A percentile compares a stretch with the other conserved stretches of the same genome.
phyloP scores from a whole-genome alignment of 2,329 filamentous ascomycete species.

The Aspergillus nomiae region DNA sequence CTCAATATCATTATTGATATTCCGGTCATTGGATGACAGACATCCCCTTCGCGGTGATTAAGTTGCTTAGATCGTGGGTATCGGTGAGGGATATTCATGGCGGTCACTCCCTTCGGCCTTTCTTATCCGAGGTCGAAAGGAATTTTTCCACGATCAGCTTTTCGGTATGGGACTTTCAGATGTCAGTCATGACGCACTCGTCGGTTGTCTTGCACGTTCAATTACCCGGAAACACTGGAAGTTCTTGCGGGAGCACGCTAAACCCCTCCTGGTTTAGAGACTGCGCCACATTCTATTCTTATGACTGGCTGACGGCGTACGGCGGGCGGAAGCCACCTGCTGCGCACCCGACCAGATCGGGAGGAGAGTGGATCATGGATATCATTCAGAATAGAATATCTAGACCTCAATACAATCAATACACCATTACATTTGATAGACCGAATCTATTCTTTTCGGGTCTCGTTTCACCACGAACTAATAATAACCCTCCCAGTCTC shows the following conservation, averaged over 20 bases:
- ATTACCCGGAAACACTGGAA: background rate
- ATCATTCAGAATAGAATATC: too few species aligned
- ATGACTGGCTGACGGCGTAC: background rate
- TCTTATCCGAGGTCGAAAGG: background rate
- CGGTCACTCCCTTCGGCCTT: background rate
- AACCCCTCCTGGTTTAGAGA: background rate
- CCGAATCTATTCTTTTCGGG: background rate
- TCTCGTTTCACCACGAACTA: background rate
- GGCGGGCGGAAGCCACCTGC: background rate
- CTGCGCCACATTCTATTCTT: constrained; percentile 5
- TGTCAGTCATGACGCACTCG: constrained; percentile 1
- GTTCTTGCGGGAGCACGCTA: background rate
- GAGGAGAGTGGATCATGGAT: background rate
- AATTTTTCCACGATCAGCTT: background rate
- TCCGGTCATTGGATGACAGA: background rate
- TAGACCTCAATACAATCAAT: too few species aligned
- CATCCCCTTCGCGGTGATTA: background rate
- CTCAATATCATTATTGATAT: background rate
- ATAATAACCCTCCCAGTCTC: background rate
- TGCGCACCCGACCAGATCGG: background rate
- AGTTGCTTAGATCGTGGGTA: background rate
- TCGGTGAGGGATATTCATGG: background rate
- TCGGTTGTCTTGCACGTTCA: background rate
- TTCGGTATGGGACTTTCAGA: background rate
- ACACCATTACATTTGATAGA: background rate